Conservation (phyloP, 495 filamentous ascomycete genomes). For the Xylaria flabelliformis region DNA sequence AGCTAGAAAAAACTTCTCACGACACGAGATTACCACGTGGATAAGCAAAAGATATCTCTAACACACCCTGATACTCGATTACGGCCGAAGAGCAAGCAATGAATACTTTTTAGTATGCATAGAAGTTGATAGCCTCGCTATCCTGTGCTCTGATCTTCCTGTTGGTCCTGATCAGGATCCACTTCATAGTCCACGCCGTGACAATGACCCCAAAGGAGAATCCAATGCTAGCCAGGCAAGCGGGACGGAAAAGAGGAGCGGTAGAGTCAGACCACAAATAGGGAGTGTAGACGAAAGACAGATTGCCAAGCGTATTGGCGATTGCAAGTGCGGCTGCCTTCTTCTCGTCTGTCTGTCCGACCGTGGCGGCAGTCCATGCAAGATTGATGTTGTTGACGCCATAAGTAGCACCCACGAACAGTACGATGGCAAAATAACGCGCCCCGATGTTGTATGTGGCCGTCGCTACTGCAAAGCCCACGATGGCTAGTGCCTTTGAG, state of each 20-base stretch:
- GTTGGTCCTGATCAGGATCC: slow-evolving; percentile 45
- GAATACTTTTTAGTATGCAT: slow-evolving; percentile 42
- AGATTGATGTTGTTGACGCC: slow-evolving; percentile 53
- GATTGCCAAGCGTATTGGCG: slow-evolving; percentile 44
- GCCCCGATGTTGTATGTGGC: slow-evolving; percentile 48
- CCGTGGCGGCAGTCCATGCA: slow-evolving; percentile 47
- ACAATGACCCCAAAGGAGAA: slow-evolving; percentile 44
- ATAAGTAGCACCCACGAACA: slow-evolving; percentile 53
- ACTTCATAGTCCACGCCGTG: slow-evolving; percentile 48
- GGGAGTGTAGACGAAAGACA: slow-evolving; percentile 48
- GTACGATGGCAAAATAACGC: slow-evolving; percentile 46
- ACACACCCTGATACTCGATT: not conserved
- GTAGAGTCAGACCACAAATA: slow-evolving; percentile 49
- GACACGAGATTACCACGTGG: not conserved
- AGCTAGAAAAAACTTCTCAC: not conserved
- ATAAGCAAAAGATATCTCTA: not conserved
- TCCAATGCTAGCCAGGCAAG: slow-evolving; percentile 48
- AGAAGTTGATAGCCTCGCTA: slow-evolving; percentile 39
- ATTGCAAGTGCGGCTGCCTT: slow-evolving; percentile 53
- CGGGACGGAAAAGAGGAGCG: slow-evolving; percentile 48
- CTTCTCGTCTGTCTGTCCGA: slow-evolving; percentile 52
- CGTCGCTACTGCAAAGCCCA: slow-evolving; percentile 50
- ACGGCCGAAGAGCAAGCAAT: not conserved
- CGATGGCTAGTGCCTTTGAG: slow-evolving; percentile 45
- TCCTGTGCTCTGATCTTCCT: slow-evolving; percentile 46